Base-by-base conservation (phyloP, 768 basidiomycete species). In the Lactarius evosmus region DNA sequence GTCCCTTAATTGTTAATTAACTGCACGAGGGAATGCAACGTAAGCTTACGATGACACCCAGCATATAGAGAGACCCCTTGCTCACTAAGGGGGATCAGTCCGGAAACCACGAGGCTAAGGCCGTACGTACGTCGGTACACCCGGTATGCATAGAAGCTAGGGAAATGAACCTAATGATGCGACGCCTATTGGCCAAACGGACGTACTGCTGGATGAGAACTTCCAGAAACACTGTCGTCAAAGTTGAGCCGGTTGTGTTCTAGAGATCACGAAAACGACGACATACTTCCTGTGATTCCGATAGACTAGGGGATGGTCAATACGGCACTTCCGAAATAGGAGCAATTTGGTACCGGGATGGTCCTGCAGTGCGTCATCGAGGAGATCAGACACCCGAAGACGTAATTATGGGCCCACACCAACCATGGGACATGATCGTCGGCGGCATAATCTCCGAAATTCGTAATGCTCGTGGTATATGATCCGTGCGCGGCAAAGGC, bases 121-220 rank as follows among this genome's bases (percentile, higher is more conserved):
- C 17, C 2, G 29, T 49, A 53, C 52, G 32, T 53, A 53, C 52
- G 7, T 53, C 52, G 52, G 12, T 53, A 53, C 27, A 53, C 52
- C 29, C 52, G 52, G 52, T 53, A 53, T 32, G 52, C 52, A 53
- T 53, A 53, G 52, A 53, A 53, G 16, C 52, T 53, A 22, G 16
- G n/a, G 7, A 6, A 53, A 33, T 30, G 17, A 29, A 22, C n/a
- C 3, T n/a, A 53, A 53, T 32, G 12, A 22, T 14, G 25, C 46
- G 6, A 22, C 46, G 46, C 25, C 46, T 25, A 27, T 49, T 49
- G 12, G 2, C 46, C 22, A 27, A 49, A 25, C 25, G 3, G 30
- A 53, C 52, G 52, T 33, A 53, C 52, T 53, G 52, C 52, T 53
- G 52, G n/a, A 53, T 53, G 32, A 53, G 32, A 32, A 53, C 17